Percentiles rank a stretch among this genome's conserved stretches.
These are phyloP conservation scores for Alternaria burnsii DNA, from an alignment of 2,329 filamentous ascomycete genomes.

Conservation along the genomic window DNA sequence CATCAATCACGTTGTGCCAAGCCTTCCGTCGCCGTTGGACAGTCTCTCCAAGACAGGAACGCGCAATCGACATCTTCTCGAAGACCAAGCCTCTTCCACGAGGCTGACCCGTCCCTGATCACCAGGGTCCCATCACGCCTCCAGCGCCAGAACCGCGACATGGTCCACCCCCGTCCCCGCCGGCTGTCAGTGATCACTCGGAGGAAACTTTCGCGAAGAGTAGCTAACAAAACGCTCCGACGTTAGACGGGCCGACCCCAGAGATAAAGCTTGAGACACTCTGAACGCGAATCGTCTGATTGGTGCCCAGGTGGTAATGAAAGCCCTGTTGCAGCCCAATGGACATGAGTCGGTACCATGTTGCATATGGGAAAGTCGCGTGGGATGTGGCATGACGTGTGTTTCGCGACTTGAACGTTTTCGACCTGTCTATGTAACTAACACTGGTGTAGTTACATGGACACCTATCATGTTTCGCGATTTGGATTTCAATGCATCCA, in stretches of 20 bases:
- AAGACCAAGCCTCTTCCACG: slow-evolving; percentile 11
- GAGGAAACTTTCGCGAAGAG: slow-evolving; percentile 20
- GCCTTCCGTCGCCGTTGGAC: slow-evolving; percentile 1
- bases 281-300: slow-evolving; percentile 15
- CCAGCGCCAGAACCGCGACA: slow-evolving; percentile 12
- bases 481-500: slow-evolving; percentile 14
- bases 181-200: slow-evolving; percentile 17
- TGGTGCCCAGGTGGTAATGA: slow-evolving; percentile 14
- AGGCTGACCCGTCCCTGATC: slow-evolving; percentile 13
- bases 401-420: slow-evolving; percentile 13
- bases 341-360: slow-evolving; percentile 12
- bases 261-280: slow-evolving; percentile 16
- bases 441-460: slow-evolving; percentile 9
- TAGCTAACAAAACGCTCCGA: slow-evolving; percentile 19
- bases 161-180: slow-evolving; percentile 8
- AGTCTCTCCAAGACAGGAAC: slow-evolving; percentile 5
- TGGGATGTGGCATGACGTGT: slow-evolving; percentile 14
- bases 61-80: slow-evolving; percentile 9
- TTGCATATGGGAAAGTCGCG: slow-evolving; percentile 13
- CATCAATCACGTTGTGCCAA: slow-evolving; percentile 3
- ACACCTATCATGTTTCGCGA: slow-evolving; percentile 15
- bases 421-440: slow-evolving; percentile 9
- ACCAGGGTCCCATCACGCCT: slow-evolving; percentile 13
- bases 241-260: slow-evolving; percentile 21
- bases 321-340: slow-evolving; percentile 20